Conservation (phyloP, 305 asterid species). For the Euphrasia arctica region DNA sequence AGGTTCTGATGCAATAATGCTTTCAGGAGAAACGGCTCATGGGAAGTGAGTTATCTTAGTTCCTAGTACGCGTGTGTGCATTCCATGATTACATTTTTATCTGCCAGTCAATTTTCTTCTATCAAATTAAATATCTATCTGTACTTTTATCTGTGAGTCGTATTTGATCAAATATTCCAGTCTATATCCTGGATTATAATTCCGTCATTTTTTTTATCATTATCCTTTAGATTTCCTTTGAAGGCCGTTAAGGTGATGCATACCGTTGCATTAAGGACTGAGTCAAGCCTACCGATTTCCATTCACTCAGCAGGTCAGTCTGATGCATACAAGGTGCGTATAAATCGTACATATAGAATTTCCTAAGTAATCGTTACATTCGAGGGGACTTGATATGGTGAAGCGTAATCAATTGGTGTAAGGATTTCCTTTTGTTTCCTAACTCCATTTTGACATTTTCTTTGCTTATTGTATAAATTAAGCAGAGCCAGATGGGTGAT, state of each 20-base stretch:
- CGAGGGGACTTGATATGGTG: no score
- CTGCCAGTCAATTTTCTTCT: not conserved
- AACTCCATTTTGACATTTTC: constrained; percentile 6
- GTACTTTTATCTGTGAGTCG: not conserved
- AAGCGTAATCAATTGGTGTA: no score
- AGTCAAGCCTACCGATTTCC: constrained; percentile 47
- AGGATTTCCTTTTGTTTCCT: not conserved
- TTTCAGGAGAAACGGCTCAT: constrained; percentile 98
- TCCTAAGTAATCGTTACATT: not conserved
- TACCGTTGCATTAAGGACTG: constrained; percentile 87
- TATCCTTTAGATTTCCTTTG: constrained; percentile 63
- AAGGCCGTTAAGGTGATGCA: constrained; percentile 98
- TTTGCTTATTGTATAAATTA: constrained; percentile 16
- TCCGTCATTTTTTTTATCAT: constrained; percentile 10
- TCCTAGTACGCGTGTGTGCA: constrained; percentile 9
- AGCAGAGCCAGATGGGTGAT: constrained; percentile 88
- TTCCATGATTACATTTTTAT: constrained; percentile 11
- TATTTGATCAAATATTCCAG: constrained; percentile 11
- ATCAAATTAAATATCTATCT: not conserved
- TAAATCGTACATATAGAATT: not conserved
- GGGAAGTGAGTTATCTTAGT: constrained; percentile 70
- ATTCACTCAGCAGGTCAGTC: constrained; percentile 42
- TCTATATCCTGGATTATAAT: constrained; percentile 9
- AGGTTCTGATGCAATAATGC: constrained; percentile 97
- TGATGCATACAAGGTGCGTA: constrained; percentile 52